Base-by-base conservation (phyloP, 2,329 filamentous ascomycete genomes). In the Diaporthe eres region DNA sequence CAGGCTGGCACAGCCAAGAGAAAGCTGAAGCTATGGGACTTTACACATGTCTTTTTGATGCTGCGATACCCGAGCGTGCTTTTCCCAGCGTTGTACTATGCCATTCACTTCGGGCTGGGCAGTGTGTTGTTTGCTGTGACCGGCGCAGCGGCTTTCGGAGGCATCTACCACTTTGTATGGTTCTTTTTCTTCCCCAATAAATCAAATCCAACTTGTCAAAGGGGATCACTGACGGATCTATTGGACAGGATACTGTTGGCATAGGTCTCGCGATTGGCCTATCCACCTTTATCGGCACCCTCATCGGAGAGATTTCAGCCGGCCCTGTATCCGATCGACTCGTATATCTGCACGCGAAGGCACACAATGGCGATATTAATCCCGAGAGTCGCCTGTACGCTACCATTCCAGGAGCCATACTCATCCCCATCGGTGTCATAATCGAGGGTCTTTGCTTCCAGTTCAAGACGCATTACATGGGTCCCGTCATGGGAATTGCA, bases 371-470 rank as follows among this genome's bases (percentile, higher is more conserved):
- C 17, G 44, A 70, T 39, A 28, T 53, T 1, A 53, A 70, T 17
- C 65, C 65, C 3, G 65, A 70, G 13, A 53, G 44, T 12, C 65
- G 65, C 3, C 44, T 70, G 7, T 53, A 70, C 4, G 65, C 65
- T 0, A 70, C 65, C 0, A 49, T 49, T 13, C 42, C 65, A 2
- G 65, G 65, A 53, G 65, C 65, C 15, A 34, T 79, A 4, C 70
- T 79, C 13, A 74, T 74, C 31, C 78, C 78, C 3, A 63, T 74
- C 2, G 78, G 78, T 10, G 74, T 79, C 51, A 79, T 79, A 68
- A 78, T 79, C 74, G 74, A 79, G 49, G 78, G 78, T 34, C 75
- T 79, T 6, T 79, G 78, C 49, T 74, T 79, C n/a, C 51, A 76
- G 44, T 49, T 55, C 49, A 58, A 77, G 53, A 77, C 74, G 9